Evolutionary conservation across 192 early-diverging fungal genomes (phyloP).

Genomic region (Jimgerdemannia lactiflua): DNA sequence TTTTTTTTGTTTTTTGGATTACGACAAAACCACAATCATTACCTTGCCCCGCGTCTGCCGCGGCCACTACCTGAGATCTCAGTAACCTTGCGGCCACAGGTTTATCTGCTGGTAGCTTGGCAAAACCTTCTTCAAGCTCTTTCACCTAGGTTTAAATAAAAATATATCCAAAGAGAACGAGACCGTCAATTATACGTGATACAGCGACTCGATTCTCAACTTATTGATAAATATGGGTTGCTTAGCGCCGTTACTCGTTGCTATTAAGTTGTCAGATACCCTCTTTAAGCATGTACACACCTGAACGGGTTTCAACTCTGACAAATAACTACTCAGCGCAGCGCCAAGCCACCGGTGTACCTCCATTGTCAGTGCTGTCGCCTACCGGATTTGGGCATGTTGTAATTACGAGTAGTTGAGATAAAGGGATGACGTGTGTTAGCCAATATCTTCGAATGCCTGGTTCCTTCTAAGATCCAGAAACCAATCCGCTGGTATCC

Average conservation of each 20-base stretch:
- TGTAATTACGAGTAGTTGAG: too few relatives aligned
- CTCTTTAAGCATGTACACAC: conserved; percentile 19
- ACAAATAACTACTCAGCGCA: conserved; percentile 74
- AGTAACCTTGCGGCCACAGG: conserved; percentile 68
- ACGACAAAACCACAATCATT: not conserved
- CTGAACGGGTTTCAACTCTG: conserved; percentile 93
- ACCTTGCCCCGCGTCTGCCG: conserved; percentile 27
- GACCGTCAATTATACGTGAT: not conserved
- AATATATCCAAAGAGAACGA: not conserved
- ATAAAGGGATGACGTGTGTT: too few relatives aligned
- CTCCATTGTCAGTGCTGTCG: conserved; percentile 71
- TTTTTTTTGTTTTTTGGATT: conserved; percentile 19
- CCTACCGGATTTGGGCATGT: conserved; percentile 22
- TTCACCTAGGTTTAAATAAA: conserved; percentile 47
- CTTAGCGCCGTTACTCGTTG: not conserved
- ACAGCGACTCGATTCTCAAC: too few relatives aligned
- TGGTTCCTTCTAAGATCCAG: conserved; percentile 7
- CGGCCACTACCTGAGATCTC: conserved; percentile 73
- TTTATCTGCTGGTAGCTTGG: conserved; percentile 56
- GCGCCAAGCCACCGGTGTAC: conserved; percentile 91
- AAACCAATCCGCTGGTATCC: not conserved
- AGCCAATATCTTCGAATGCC: too few relatives aligned
- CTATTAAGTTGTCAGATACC: not conserved
- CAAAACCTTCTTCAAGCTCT: conserved; percentile 87
- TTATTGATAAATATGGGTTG: too few relatives aligned